These are phyloP conservation scores for Spathaspora arborariae DNA, from an alignment of 805 yeast species.

Conservation along the genomic window DNA sequence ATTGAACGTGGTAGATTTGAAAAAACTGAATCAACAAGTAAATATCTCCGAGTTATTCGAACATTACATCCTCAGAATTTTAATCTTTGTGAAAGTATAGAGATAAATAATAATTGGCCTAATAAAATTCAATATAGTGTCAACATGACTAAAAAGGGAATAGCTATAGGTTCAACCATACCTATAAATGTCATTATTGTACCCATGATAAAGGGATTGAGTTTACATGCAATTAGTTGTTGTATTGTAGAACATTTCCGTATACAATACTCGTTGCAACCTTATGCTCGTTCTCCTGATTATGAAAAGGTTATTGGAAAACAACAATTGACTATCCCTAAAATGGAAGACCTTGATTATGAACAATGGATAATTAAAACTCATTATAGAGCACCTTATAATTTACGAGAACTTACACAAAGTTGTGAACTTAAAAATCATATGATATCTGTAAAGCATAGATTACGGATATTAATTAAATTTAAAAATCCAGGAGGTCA, in stretches of 20 bases:
- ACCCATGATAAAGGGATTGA: slow-evolving; percentile 45
- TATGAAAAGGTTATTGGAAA: slow-evolving; percentile 30
- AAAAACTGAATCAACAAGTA: slow-evolving; percentile 28
- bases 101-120: slow-evolving; percentile 51
- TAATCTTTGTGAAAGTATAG: slow-evolving; percentile 39
- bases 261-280: slow-evolving; percentile 14
- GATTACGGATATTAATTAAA: slow-evolving; percentile 41
- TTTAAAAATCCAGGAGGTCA: slow-evolving; percentile 49
- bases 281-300: slow-evolving; percentile 37
- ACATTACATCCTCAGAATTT: slow-evolving; percentile 39
- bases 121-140: slow-evolving; percentile 50
- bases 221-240: slow-evolving; percentile 20
- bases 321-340: slow-evolving; percentile 21
- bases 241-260: slow-evolving; percentile 30
- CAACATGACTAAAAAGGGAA: slow-evolving; percentile 36
- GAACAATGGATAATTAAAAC: slow-evolving; percentile 49
- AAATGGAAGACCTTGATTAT: slow-evolving; percentile 13
- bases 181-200: slow-evolving; percentile 42
- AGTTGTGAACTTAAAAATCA: slow-evolving; percentile 38
- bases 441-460: slow-evolving; percentile 43
- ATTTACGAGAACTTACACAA: slow-evolving; percentile 39
- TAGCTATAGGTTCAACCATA: slow-evolving; percentile 44
- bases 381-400: slow-evolving; percentile 36
- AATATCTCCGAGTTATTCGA: slow-evolving; percentile 42
- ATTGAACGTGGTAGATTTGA: slow-evolving; percentile 43